A percentile compares a stretch with the other conserved stretches of the same genome.
Evolutionary conservation across 2,329 filamentous ascomycete species (phyloP).

Genomic region (Fusarium sp.): DNA sequence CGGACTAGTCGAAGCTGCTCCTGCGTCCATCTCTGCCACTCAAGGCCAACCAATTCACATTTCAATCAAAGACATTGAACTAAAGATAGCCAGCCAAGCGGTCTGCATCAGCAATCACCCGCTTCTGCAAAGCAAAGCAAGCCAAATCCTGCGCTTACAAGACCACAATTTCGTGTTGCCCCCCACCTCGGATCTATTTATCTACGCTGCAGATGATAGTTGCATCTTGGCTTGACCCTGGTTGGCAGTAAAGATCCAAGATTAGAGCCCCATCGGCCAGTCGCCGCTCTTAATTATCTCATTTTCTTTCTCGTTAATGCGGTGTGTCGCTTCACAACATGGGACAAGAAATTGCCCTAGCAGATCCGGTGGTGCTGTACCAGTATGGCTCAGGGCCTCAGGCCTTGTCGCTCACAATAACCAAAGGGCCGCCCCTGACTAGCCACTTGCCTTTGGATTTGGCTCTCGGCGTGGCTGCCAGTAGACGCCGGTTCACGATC

Average conservation of each 20-base stretch:
- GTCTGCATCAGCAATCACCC: slow-evolving; percentile 29
- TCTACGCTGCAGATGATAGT: slow-evolving; percentile 34
- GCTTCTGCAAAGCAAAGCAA: slow-evolving; percentile 11
- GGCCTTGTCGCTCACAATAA: slow-evolving; percentile 38
- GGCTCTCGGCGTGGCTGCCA: slow-evolving; percentile 20
- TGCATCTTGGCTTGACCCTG: slow-evolving; percentile 28
- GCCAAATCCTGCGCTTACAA: slow-evolving; percentile 9
- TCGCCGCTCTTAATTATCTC: slow-evolving; percentile 13
- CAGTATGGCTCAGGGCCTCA: slow-evolving; percentile 8
- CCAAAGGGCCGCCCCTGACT: slow-evolving; percentile 24
- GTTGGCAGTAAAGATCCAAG: slow-evolving; percentile 2
- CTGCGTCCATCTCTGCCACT: slow-evolving; percentile 4
- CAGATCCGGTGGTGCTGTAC: slow-evolving; percentile 2
- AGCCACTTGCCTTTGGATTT: slow-evolving; percentile 6
- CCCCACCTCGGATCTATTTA: slow-evolving; percentile 32
- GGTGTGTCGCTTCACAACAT: slow-evolving; percentile 29
- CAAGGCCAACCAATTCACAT: slow-evolving; percentile 13
- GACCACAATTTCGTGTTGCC: slow-evolving; percentile 18
- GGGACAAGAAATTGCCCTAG: slow-evolving; percentile 15
- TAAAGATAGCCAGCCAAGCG: slow-evolving; percentile 36
- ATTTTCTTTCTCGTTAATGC: slow-evolving; percentile 20
- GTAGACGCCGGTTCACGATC: slow-evolving; percentile 10
- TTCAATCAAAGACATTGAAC: slow-evolving; percentile 23
- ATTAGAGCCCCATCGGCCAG: slow-evolving; percentile 22
- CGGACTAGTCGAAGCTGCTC: background rate